Conservation (phyloP, 768 basidiomycete species). For the Pulveroboletus frians region DNA sequence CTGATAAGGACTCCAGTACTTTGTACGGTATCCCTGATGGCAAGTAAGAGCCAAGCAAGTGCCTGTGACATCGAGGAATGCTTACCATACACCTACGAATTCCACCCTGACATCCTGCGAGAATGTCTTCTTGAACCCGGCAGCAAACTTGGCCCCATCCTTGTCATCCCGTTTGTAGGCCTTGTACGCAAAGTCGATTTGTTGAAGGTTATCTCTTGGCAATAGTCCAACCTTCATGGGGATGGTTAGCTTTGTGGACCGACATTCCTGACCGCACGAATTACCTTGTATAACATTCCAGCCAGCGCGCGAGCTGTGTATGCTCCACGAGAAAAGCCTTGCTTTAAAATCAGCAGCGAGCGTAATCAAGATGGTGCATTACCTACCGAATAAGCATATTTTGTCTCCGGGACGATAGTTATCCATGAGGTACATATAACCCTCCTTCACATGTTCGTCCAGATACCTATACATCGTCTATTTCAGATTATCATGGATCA, state of each 20-base stretch:
- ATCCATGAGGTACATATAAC: slow-evolving; percentile 76
- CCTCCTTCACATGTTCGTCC: slow-evolving; percentile 65
- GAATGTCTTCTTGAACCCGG: slow-evolving; percentile 71
- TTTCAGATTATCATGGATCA: background rate
- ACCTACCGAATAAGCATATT: slow-evolving; percentile 65
- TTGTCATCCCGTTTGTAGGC: slow-evolving; percentile 55
- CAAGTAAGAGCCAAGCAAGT: slow-evolving; percentile 2
- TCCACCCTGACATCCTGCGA: slow-evolving; percentile 65
- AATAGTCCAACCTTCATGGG: slow-evolving; percentile 60
- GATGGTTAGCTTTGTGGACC: background rate
- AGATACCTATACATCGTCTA: slow-evolving; percentile 49
- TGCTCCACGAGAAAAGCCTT: slow-evolving; percentile 73
- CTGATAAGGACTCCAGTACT: slow-evolving; percentile 66
- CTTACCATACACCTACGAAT: slow-evolving; percentile 76
- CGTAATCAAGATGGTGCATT: background rate
- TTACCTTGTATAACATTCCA: slow-evolving; percentile 67
- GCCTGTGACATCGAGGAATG: background rate
- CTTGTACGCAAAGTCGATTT: slow-evolving; percentile 70
- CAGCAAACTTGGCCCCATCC: slow-evolving; percentile 41
- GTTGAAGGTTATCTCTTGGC: slow-evolving; percentile 59
- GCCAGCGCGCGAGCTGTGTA: slow-evolving; percentile 69
- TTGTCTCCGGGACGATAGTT: slow-evolving; percentile 70
- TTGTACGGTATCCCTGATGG: slow-evolving; percentile 67
- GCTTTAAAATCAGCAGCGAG: slow-evolving; percentile 11
- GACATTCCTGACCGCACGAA: background rate